These are phyloP conservation scores for Pseudonectria buxi DNA, from an alignment of 2,329 filamentous ascomycete genomes.

Conservation along the genomic window DNA sequence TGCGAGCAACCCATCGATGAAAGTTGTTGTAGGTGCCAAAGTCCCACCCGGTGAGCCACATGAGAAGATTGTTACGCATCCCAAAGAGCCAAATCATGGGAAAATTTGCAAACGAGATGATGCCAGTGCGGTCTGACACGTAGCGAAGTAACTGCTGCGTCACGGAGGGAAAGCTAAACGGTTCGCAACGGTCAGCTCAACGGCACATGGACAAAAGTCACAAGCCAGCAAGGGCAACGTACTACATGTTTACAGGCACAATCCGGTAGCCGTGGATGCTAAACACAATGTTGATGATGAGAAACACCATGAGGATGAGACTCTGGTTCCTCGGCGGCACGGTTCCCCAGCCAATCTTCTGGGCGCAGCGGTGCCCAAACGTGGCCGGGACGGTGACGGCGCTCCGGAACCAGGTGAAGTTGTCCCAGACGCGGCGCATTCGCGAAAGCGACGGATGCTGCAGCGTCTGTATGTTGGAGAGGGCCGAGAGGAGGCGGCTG, in stretches of 20 bases:
- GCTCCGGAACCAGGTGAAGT: constrained; percentile 25
- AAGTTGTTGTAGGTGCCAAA: constrained; percentile 61
- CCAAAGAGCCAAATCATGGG: constrained; percentile 61
- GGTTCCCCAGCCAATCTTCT: constrained; percentile 39
- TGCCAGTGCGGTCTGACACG: constrained; percentile 56
- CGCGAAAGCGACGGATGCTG: constrained; percentile 2
- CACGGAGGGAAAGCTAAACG: constrained; percentile 28
- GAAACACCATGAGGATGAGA: constrained; percentile 31
- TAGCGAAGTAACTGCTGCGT: constrained; percentile 42
- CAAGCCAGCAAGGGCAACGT: constrained; percentile 6
- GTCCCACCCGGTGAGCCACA: constrained; percentile 64
- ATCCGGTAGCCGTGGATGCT: constrained; percentile 32
- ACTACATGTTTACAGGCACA: constrained; percentile 35
- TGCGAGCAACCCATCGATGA: constrained; percentile 59
- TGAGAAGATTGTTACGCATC: constrained; percentile 58
- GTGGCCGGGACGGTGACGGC: constrained; percentile 34
- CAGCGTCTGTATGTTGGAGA: constrained; percentile 3
- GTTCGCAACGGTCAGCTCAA: constrained; percentile 1
- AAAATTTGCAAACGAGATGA: constrained; percentile 57
- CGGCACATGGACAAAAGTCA: too few relatives aligned
- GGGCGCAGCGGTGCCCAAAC: constrained; percentile 36
- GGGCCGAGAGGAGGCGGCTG: constrained; percentile 20
- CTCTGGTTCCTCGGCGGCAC: constrained; percentile 38
- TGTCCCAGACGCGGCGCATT: neutral
- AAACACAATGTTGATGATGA: constrained; percentile 32